Percentiles rank a stretch among this genome's conserved stretches.
phyloP scores from a whole-genome alignment of 148 eudicot species.

The Camellia japonica region DNA sequence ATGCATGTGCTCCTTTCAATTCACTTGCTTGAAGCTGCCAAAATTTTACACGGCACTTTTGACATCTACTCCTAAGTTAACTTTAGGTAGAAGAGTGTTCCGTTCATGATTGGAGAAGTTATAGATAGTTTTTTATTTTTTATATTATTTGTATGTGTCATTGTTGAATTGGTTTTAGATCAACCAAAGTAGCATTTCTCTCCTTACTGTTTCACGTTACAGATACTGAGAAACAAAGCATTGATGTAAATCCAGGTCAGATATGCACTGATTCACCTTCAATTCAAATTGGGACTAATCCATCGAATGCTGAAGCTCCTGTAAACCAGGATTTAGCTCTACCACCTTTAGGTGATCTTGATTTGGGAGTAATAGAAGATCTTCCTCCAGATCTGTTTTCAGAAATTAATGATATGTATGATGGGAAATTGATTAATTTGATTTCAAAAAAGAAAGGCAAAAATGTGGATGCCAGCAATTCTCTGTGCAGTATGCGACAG shows the following conservation, averaged over 20 bases:
- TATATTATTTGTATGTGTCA: neutral
- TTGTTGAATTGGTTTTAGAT: neutral
- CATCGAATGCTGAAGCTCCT: slow-evolving; percentile 30
- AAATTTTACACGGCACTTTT: neutral
- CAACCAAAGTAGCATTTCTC: neutral
- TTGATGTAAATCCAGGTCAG: slow-evolving; percentile 26
- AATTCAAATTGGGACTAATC: slow-evolving; percentile 19
- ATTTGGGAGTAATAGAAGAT: slow-evolving; percentile 68
- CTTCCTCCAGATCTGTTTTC: slow-evolving; percentile 83
- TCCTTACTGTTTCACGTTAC: slow-evolving; percentile 9
- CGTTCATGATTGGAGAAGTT: neutral
- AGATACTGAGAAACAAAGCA: slow-evolving; percentile 21
- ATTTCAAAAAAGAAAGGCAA: slow-evolving; percentile 49
- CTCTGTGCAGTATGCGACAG: slow-evolving; percentile 13
- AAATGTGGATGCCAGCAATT: slow-evolving; percentile 22
- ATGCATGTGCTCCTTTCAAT: too few species aligned
- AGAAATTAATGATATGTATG: slow-evolving; percentile 74
- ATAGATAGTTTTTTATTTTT: neutral
- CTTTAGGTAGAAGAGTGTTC: neutral
- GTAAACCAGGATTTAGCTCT: slow-evolving; percentile 29
- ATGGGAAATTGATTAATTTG: slow-evolving; percentile 59
- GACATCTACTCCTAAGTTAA: neutral
- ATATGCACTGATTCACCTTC: slow-evolving; percentile 27
- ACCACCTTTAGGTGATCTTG: slow-evolving; percentile 81
- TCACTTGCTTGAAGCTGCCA: neutral